Percentiles rank a stretch among this genome's conserved stretches.
Conservation (phyloP, 371 early-diverging fungal species). For the Fennellomyces sp. region DNA sequence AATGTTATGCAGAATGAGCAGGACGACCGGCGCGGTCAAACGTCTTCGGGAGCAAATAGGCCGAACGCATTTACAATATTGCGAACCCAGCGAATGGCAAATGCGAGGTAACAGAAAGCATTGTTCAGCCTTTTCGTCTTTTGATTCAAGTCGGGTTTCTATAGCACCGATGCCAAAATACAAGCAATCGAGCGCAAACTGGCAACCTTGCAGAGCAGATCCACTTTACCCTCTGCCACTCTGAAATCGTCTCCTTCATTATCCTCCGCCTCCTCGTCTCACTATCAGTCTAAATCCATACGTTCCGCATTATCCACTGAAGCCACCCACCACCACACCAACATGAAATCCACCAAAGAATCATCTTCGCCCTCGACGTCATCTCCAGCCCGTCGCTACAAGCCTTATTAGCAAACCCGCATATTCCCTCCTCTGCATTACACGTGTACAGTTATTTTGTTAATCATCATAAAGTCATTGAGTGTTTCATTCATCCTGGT, state of each 20-base stretch:
- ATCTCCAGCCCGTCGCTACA: not conserved
- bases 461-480: too few species aligned
- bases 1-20: slow-evolving; percentile 5
- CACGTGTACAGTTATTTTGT: too few species aligned
- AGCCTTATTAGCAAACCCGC: slow-evolving; percentile 10
- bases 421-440: too few species aligned
- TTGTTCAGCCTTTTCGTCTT: not conserved
- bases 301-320: slow-evolving; percentile 3
- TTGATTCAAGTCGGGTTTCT: not conserved
- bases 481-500: too few species aligned
- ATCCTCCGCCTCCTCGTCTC: not conserved
- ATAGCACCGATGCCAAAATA: slow-evolving; percentile 64
- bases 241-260: not conserved
- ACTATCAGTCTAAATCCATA: not conserved
- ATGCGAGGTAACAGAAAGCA: slow-evolving; percentile 35
- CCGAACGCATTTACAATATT: slow-evolving; percentile 38
- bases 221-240: not conserved
- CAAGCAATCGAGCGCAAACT: slow-evolving; percentile 65
- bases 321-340: not conserved
- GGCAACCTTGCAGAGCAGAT: slow-evolving; percentile 42
- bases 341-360: not conserved
- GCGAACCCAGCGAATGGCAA: slow-evolving; percentile 45
- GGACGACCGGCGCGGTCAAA: slow-evolving; percentile 26
- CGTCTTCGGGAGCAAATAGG: slow-evolving; percentile 18
- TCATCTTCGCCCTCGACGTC: not conserved